A percentile compares a stretch with the other conserved stretches of the same genome.
These are phyloP conservation scores for Oxyria digyna DNA, from an alignment of 148 eudicot species.

Conservation along the genomic window DNA sequence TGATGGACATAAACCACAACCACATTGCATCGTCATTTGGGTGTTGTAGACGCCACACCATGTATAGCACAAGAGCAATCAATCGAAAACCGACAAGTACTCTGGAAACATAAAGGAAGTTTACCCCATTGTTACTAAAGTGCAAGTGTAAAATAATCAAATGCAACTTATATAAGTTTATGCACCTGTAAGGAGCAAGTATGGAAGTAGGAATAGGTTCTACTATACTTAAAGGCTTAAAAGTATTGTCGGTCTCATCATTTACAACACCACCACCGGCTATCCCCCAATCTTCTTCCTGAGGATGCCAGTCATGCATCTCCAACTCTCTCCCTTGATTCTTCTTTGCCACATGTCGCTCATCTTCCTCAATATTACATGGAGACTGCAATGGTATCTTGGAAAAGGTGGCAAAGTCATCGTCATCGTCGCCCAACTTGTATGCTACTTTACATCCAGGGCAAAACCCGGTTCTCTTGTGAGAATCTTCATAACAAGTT, in stretches of 20 bases:
- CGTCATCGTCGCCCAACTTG: constrained; percentile 39
- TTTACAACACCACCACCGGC: not conserved
- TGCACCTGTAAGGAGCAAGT: not conserved
- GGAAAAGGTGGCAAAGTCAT: constrained; percentile 30
- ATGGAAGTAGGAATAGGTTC: not conserved
- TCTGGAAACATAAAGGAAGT: constrained; percentile 15
- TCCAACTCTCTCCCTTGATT: constrained; percentile 63
- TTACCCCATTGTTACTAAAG: no score
- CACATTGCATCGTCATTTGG: constrained; percentile 73
- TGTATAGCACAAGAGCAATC: constrained; percentile 40
- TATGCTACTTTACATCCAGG: constrained; percentile 87
- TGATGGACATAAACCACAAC: constrained; percentile 75
- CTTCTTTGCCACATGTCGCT: constrained; percentile 32
- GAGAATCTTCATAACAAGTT: constrained; percentile 69
- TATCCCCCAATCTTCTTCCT: constrained; percentile 17
- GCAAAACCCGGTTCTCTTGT: constrained; percentile 53
- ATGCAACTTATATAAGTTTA: no score
- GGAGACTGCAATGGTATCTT: constrained; percentile 54
- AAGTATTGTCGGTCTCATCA: not conserved
- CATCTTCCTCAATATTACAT: constrained; percentile 22
- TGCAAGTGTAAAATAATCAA: no score
- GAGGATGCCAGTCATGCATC: constrained; percentile 50
- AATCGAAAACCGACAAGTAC: constrained; percentile 34
- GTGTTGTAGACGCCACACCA: constrained; percentile 57
- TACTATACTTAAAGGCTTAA: not conserved